Base-by-base conservation (phyloP, 2,329 filamentous ascomycete species). In the Aspergillus spinulosporus region DNA sequence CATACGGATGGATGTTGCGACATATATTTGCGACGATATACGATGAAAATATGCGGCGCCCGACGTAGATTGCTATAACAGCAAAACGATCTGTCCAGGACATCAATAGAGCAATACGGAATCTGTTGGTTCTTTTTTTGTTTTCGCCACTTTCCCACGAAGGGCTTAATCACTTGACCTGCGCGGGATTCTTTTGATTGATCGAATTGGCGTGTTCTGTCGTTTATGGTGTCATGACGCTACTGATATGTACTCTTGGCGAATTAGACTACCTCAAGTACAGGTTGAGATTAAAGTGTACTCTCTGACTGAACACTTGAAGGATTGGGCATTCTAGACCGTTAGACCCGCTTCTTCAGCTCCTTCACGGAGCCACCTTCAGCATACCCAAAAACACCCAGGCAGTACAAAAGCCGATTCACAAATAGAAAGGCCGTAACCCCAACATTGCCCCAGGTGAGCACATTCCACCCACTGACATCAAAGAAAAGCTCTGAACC, bases 381-480 rank as follows among this genome's bases (percentile, higher is more conserved):
- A 11, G 67, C 61, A 55, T 76, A 72, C 2, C 84, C 86, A 72
- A 89, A 87, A 1, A 81, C 37, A 0, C 86, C 87, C 12, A 79
- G 54, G 4, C 89, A 73, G 68, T 87, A 88, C 12, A 78, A 74
- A 14, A 80, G 75, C 43, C 86, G 78, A 55, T 81, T 81, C 28
- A 81, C 52, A 53, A 84, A 84, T 29, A 89, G 72, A 52, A 84
- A 82, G 0, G 72, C 82, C 28, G 88, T 90, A 49, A 81, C 79
- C 5, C 81, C 86, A 59, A 92, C 78, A 65, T 91, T 91, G 2
- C 88, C 88, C 84, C 85, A 89, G n/a, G 85, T 82, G 77, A 88
- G 82, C 34, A 81, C 75, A 68, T 89, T 90, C 88, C 88, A 91
- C 21, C 71, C 74, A 3, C 66, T 71, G 8, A 87, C 72, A 62